These are phyloP conservation scores for Schwanniomyces etchellsii DNA, from an alignment of 1,139 yeast genomes.

Conservation along the genomic window DNA sequence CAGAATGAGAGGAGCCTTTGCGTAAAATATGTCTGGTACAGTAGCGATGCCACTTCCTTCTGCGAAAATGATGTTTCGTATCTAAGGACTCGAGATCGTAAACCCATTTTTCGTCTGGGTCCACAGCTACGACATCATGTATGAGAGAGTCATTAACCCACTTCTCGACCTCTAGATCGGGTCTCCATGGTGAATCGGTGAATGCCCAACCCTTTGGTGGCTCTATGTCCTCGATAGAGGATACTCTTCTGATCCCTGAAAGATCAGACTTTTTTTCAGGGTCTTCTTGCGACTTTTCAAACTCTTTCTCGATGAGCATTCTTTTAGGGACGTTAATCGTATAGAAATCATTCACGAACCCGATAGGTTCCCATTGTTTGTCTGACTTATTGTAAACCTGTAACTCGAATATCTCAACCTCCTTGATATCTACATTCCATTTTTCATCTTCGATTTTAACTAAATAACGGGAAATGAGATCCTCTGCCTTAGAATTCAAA, in stretches of 20 bases:
- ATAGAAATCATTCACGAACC: slow-evolving; percentile 52
- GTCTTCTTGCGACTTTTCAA: slow-evolving; percentile 8
- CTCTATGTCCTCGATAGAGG: slow-evolving; percentile 27
- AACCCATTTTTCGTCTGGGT: slow-evolving; percentile 73
- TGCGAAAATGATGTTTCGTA: slow-evolving; percentile 26
- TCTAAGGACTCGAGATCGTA: slow-evolving; percentile 42
- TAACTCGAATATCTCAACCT: slow-evolving; percentile 67
- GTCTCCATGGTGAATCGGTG: slow-evolving; percentile 41
- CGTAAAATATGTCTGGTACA: not conserved
- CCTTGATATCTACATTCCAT: slow-evolving; percentile 14
- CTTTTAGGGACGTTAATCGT: slow-evolving; percentile 34
- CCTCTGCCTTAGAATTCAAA: slow-evolving; percentile 43
- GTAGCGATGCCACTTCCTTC: slow-evolving; percentile 44
- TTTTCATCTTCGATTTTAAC: slow-evolving; percentile 8
- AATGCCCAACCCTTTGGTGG: slow-evolving; percentile 61
- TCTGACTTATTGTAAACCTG: slow-evolving; percentile 48
- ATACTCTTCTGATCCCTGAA: slow-evolving; percentile 6
- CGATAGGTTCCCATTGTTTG: slow-evolving; percentile 56
- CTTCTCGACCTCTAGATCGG: slow-evolving; percentile 51
- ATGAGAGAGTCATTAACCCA: slow-evolving; percentile 55
- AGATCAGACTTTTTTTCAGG: slow-evolving; percentile 9
- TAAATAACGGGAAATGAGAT: slow-evolving; percentile 21
- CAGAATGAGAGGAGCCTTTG: not conserved
- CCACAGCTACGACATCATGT: slow-evolving; percentile 50
- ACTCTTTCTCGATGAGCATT: slow-evolving; percentile 9